These are phyloP conservation scores for Lablab purpureus DNA, from an alignment of 306 rosid species.

Conservation along the genomic window DNA sequence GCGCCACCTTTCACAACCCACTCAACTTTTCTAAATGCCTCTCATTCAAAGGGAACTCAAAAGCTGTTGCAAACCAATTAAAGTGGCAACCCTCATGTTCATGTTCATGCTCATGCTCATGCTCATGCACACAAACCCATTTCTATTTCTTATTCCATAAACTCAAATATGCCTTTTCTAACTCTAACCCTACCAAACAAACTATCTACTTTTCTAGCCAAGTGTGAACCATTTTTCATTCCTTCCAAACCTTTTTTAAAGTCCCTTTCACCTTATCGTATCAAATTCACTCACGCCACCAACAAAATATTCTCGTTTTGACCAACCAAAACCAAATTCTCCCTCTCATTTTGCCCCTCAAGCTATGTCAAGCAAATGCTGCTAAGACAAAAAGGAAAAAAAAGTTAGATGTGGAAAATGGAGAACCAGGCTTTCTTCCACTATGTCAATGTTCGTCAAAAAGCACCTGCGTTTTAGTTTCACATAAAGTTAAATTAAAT, in stretches of 20 bases:
- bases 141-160: constrained; percentile 13
- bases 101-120: no score
- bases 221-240: constrained; percentile 28
- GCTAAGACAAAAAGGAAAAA: not conserved
- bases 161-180: not conserved
- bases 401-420: not conserved
- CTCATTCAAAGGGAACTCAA: constrained; percentile 9
- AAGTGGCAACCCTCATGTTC: constrained; percentile 14
- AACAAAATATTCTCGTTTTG: not conserved
- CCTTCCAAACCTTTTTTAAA: constrained; percentile 12
- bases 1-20: constrained; percentile 28
- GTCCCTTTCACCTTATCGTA: not conserved
- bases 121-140: constrained; percentile 14
- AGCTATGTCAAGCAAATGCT: not conserved
- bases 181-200: not conserved
- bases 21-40: constrained; percentile 31
- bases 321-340: not conserved
- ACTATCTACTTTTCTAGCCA: not conserved
- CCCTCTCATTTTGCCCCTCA: not conserved
- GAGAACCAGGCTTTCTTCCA: constrained; percentile 16
- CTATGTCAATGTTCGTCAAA: constrained; percentile 1
- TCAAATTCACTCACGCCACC: constrained; percentile 27
- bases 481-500: no score
- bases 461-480: not conserved
- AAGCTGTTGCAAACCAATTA: constrained; percentile 25